phyloP scores from a whole-genome alignment of 805 yeast genomes.

The Nakazawaea peltata region DNA sequence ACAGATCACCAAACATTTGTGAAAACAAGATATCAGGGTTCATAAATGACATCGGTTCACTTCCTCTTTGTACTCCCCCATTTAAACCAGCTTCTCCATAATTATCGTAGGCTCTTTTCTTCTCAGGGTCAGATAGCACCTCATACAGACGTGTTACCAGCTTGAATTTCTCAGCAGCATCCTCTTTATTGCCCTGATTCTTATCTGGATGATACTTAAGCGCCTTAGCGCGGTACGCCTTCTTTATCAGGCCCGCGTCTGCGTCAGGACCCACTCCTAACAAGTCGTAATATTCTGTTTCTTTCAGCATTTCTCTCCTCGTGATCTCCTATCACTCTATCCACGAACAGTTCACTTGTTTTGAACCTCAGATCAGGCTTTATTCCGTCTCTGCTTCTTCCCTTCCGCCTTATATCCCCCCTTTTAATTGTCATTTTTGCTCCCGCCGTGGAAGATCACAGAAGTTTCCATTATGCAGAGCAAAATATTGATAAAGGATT shows the following conservation, averaged over 20 bases:
- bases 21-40: constrained; percentile 21
- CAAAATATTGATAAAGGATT: no score
- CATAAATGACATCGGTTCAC: no score
- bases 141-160: constrained; percentile 63
- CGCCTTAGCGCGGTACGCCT: constrained; percentile 44
- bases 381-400: no score
- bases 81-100: constrained; percentile 40
- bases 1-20: constrained; percentile 20
- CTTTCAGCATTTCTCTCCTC: constrained; percentile 48
- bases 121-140: constrained; percentile 37
- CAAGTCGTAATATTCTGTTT: constrained; percentile 55
- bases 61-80: constrained; percentile 17
- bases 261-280: constrained; percentile 46
- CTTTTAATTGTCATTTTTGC: no score
- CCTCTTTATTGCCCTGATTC: constrained; percentile 35
- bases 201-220: constrained; percentile 39
- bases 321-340: neutral
- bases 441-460: no score
- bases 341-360: neutral
- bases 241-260: constrained; percentile 39
- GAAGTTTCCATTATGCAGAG: no score
- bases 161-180: constrained; percentile 48
- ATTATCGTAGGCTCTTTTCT: constrained; percentile 42
- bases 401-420: no score
- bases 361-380: no score